Evolutionary conservation across 768 basidiomycete species (phyloP), one percentile per base, ranked within the genome.

Genomic region (Pulveroboletus sp.): DNA sequence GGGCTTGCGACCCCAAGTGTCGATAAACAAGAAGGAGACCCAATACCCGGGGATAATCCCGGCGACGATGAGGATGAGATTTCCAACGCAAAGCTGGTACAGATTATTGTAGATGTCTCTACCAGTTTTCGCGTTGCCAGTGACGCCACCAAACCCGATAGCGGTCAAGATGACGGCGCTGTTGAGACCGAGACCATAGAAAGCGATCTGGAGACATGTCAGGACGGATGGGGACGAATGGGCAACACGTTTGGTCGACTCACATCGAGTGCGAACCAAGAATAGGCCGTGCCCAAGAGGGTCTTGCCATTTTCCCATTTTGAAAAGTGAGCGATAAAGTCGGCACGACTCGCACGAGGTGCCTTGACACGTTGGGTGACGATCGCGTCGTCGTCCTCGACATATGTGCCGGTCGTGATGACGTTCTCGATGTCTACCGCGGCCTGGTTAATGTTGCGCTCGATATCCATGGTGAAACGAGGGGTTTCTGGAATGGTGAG

Each of bases 401-500:
- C 60, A 59, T 66, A 73, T 7, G 61, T 70, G 33, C 79, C 78
- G 14, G 71, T 72, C 17, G 73, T 70, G 40, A 93, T 55, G 49
- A 89, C 86, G 40, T 76, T 75, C 50, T 85, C 76, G 55, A 92
- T 87, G 59, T 93, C 92, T 28, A 76, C 69, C 1, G 81, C 49
- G 7, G 90, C 92, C 62, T 86, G 87, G 36, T 78, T 73, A 39
- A 94, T 72, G 66, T 93, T 92, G 42, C 77, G 75, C 68, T 93
- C 89, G 52, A 94, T 80, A 73, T 94, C 92, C 86, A 93, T 93
- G 51, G 92, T 95, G 67, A 78, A 83, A 49, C 92, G 89, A 26
- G 92, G 92, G 0, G 91, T 93, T 67, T 93, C 91, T 3, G 92
- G 89, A 61, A 94, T 93, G 24, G 91, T 93, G 31, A 93, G 78